Evolutionary conservation across 2,329 filamentous ascomycete species (phyloP).

Genomic region (Microascus cirrosus): DNA sequence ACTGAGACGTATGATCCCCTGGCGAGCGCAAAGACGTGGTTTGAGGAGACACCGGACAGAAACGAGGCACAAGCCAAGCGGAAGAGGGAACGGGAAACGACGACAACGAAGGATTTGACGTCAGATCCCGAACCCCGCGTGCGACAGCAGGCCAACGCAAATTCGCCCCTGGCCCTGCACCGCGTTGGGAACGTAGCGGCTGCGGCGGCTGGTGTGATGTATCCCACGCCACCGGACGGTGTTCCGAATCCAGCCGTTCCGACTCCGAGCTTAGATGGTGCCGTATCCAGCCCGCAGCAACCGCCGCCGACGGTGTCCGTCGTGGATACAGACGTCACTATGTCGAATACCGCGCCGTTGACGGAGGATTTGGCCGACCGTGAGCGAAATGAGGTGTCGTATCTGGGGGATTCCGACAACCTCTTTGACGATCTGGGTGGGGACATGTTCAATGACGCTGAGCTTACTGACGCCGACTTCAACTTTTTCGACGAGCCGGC

Average conservation of each 20-base stretch:
- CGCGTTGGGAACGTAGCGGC: constrained; percentile 28
- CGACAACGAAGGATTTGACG: constrained; percentile 24
- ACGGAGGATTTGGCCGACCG: constrained; percentile 3
- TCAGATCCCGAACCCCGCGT: constrained; percentile 24
- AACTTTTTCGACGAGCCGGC: constrained; percentile 66
- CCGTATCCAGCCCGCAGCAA: constrained; percentile 36
- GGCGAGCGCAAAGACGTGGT: constrained; percentile 36
- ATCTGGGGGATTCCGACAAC: constrained; percentile 40
- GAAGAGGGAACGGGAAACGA: constrained; percentile 36
- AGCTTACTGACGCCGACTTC: constrained; percentile 74
- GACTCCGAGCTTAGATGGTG: constrained; percentile 45
- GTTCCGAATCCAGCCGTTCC: constrained; percentile 41
- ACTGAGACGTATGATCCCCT: constrained; percentile 37
- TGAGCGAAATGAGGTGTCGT: constrained; percentile 18
- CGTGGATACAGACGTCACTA: constrained; percentile 19
- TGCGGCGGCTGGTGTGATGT: constrained; percentile 36
- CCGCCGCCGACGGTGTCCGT: constrained; percentile 13
- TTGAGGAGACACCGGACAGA: constrained; percentile 27
- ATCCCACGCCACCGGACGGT: constrained; percentile 62
- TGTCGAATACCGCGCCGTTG: constrained; percentile 10
- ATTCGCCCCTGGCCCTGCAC: constrained; percentile 40
- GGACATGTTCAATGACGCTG: constrained; percentile 61
- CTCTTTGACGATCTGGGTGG: constrained; percentile 59
- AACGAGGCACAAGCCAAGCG: constrained; percentile 35
- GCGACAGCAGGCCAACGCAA: constrained; percentile 30